phyloP scores from a whole-genome alignment of 176 grass and related monocot species.

The Musa troglodytarum region DNA sequence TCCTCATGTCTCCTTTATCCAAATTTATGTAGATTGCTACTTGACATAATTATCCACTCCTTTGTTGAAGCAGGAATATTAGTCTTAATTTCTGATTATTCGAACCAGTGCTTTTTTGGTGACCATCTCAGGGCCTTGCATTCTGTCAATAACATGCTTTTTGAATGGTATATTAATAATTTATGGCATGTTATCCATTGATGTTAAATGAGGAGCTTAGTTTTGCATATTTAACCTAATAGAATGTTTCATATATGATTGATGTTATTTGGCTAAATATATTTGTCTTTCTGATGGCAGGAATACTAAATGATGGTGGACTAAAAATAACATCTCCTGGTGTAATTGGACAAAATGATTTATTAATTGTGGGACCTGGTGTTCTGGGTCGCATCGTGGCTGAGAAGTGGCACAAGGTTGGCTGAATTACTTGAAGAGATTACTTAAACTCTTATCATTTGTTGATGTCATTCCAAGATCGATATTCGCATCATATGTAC shows the following conservation, averaged over 20 bases:
- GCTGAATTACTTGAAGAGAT: neutral
- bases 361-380: constrained; percentile 81
- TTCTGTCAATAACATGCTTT: neutral
- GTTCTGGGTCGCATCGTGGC: constrained; percentile 80
- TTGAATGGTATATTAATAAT: too few relatives aligned
- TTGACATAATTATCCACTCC: too few relatives aligned
- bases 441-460: neutral
- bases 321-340: constrained; percentile 1
- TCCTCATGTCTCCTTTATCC: too few relatives aligned
- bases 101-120: too few relatives aligned
- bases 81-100: too few relatives aligned
- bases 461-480: neutral
- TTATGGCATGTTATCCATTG: neutral
- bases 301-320: constrained; percentile 19
- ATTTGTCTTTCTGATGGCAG: constrained; percentile 1
- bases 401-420: constrained; percentile 67
- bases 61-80: too few relatives aligned
- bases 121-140: too few relatives aligned
- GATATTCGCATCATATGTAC: neutral
- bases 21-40: too few relatives aligned
- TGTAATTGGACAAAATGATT: constrained; percentile 48
- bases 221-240: neutral
- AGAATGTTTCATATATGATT: neutral
- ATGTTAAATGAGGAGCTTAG: neutral
- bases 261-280: neutral